Evolutionary conservation across 768 basidiomycete species (phyloP), one percentile per base, ranked within the genome.

Genomic region (Auriscalpium microsporum): DNA sequence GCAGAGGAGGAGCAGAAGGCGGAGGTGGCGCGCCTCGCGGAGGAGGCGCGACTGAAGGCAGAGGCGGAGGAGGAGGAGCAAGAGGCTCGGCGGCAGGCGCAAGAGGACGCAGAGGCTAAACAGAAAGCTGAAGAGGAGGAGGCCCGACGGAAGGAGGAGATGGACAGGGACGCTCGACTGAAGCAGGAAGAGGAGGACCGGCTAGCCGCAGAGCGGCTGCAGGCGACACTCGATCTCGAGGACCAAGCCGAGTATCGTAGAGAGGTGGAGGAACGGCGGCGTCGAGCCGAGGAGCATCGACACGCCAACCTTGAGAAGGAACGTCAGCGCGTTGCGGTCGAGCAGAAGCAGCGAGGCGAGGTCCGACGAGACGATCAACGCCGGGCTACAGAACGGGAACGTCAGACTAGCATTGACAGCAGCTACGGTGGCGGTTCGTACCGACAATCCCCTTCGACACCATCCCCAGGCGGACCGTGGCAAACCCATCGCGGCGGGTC

Each of bases 201-300:
- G 38, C 44, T 50, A 23, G 16, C 21, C n/a, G 52, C 42, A 14
- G 50, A 50, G 44, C 28, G 7, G 28, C 28, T 28, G 28, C 28
- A 28, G 7, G 28, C 28, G 28, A 28, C 5, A 28, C 28, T 28
- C 28, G 28, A 28, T 28, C 28, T 28, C 40, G 40, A 48, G 45
- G 44, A 66, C 61, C 52, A 63, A 56, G 69, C 67, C 59, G 68
- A 60, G 54, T 60, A 62, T 55, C 35, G 52, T 62, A 65, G 58
- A 64, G 45, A 68, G 40, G 62, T 69, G 44, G 69, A 64, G 48
- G 57, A 52, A 23, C 45, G 72, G n/a, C 58, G 59, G 10, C 58
- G 60, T 10, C 65, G 69, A 2, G 73, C 75, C 55, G 72, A 73
- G 42, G 73, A 74, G 56, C 58, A 71, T 21, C 55, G 51, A 33